A percentile compares a stretch with the other conserved stretches of the same genome.
Evolutionary conservation across 345 rosid species (phyloP).

Genomic region (Hypericum perforatum): DNA sequence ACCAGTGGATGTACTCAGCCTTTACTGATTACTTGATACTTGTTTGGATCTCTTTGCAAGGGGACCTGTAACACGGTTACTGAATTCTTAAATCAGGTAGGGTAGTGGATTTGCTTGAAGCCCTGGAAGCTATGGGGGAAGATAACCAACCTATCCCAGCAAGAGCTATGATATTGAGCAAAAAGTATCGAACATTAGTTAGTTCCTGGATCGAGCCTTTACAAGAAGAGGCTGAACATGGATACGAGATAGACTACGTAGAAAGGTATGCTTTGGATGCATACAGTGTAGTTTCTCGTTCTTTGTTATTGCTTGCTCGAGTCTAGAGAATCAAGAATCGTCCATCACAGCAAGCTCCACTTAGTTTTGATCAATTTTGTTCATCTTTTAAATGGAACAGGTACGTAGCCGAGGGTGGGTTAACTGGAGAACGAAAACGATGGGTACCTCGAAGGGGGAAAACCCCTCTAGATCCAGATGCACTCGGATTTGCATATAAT

Average conservation of each 20-base stretch:
- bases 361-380: not conserved
- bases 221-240: conserved; percentile 95
- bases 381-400: conserved; percentile 28
- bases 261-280: conserved; percentile 49
- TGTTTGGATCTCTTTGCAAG: too few relatives aligned
- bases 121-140: conserved; percentile 76
- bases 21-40: too few relatives aligned
- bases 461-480: conserved; percentile 92
- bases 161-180: conserved; percentile 86
- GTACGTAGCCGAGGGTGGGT: conserved; percentile 88
- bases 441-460: conserved; percentile 97
- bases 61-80: too few relatives aligned
- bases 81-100: conserved; percentile 57
- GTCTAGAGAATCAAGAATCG: not conserved
- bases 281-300: not conserved
- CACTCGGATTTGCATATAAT: conserved; percentile 72
- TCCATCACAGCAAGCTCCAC: not conserved
- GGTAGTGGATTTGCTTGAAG: conserved; percentile 77
- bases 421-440: conserved; percentile 93
- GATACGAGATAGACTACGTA: conserved; percentile 78
- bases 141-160: conserved; percentile 80
- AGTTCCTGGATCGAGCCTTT: conserved; percentile 99
- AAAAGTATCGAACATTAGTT: conserved; percentile 84
- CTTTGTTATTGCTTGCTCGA: not conserved
- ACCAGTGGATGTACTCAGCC: too few relatives aligned